Conservation (phyloP, 495 filamentous ascomycete species). For the Podospora pseudocomata region DNA sequence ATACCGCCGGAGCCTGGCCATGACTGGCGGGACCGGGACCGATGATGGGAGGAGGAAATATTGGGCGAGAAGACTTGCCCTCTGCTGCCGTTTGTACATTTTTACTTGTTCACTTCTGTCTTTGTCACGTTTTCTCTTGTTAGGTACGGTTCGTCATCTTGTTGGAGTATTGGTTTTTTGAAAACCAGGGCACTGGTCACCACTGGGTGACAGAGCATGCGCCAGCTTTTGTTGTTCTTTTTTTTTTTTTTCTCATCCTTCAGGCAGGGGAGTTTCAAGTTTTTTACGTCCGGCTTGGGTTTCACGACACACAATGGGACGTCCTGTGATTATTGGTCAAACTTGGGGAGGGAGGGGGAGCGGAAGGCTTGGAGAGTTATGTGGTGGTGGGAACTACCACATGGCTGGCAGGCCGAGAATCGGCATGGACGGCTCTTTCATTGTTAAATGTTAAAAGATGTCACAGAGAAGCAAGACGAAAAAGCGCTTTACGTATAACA, state of each 20-base stretch:
- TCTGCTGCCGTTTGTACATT: not conserved
- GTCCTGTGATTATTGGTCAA: not conserved
- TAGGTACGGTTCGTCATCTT: not conserved
- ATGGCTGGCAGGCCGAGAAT: constrained; percentile 8
- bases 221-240: too few relatives aligned
- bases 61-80: not conserved
- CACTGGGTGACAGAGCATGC: too few relatives aligned
- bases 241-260: not conserved
- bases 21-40: not conserved
- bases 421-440: constrained; percentile 12
- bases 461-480: not conserved
- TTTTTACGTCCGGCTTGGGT: not conserved
- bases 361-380: not conserved
- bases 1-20: not conserved
- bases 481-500: not conserved
- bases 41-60: not conserved
- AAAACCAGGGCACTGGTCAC: too few relatives aligned
- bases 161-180: not conserved
- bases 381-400: not conserved
- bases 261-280: not conserved
- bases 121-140: not conserved
- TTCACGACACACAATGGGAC: not conserved
- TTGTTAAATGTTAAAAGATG: not conserved
- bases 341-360: not conserved
- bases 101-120: not conserved